phyloP scores from a whole-genome alignment of 208 protist species.

The Borovskyia barvae region DNA sequence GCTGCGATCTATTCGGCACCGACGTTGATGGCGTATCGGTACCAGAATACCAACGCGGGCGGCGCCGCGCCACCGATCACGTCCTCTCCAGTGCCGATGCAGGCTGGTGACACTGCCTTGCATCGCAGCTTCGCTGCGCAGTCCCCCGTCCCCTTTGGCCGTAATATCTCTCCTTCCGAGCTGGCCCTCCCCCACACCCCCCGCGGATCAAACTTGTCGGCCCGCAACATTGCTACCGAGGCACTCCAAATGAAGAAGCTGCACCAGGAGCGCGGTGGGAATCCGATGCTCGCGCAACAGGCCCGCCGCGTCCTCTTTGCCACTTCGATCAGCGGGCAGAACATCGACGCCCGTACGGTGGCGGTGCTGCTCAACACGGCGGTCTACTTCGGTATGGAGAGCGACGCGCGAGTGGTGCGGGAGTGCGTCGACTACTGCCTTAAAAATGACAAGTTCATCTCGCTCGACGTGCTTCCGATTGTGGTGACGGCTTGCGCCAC shows the following conservation, averaged over 20 bases:
- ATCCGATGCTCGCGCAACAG: constrained; percentile 91
- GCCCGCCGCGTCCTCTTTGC: constrained; percentile 88
- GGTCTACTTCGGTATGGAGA: constrained; percentile 94
- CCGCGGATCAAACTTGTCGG: constrained; percentile 78
- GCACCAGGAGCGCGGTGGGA: constrained; percentile 85
- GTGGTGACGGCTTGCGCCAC: constrained; percentile 90
- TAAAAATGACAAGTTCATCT: constrained; percentile 89
- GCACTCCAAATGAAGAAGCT: constrained; percentile 92
- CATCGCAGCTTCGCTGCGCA: constrained; percentile 25
- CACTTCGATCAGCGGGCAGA: constrained; percentile 83
- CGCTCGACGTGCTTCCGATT: constrained; percentile 78
- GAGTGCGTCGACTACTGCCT: constrained; percentile 92
- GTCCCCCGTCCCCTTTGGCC: constrained; percentile 10
- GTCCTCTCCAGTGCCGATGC: constrained; percentile 16
- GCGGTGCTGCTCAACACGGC: constrained; percentile 88
- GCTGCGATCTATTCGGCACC: not conserved
- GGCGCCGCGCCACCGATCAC: not conserved
- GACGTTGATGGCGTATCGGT: not conserved
- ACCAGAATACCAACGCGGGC: constrained; percentile 11
- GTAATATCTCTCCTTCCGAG: constrained; percentile 48
- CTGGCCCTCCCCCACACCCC: constrained; percentile 65
- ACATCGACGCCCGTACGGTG: constrained; percentile 83
- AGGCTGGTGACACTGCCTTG: not conserved
- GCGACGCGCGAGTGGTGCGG: constrained; percentile 85
- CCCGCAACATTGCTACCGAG: constrained; percentile 86